A percentile compares a stretch with the other conserved stretches of the same genome.
phyloP scores from a whole-genome alignment of 805 yeast genomes.

The Candida railenensis region DNA sequence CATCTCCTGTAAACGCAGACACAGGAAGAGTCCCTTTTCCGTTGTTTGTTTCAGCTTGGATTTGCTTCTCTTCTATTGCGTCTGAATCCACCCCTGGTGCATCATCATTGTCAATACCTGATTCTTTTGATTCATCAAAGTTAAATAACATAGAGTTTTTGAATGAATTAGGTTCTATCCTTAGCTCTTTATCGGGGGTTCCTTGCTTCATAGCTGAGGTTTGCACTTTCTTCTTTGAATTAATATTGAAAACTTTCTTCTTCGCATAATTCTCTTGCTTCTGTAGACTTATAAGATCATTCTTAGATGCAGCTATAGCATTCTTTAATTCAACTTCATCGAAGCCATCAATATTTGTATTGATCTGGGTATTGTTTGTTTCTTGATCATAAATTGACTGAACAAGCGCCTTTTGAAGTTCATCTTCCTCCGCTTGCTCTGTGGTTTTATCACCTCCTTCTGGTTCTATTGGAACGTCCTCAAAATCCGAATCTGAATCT shows the following conservation, averaged over 20 bases:
- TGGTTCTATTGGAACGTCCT: conserved; percentile 21
- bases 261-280: conserved; percentile 19
- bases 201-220: background rate
- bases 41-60: background rate
- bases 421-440: conserved; percentile 6
- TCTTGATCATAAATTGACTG: conserved; percentile 36
- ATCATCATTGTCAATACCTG: background rate
- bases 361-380: conserved; percentile 12
- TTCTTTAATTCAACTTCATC: conserved; percentile 39
- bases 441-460: background rate
- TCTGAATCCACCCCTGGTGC: background rate
- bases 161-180: conserved; percentile 1
- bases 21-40: too few relatives aligned
- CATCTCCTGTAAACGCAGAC: background rate
- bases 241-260: background rate
- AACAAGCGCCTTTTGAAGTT: conserved; percentile 28
- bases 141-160: conserved; percentile 12
- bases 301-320: conserved; percentile 49
- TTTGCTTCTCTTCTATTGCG: background rate
- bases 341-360: conserved; percentile 11
- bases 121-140: background rate
- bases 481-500: conserved; percentile 17
- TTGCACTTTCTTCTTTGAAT: background rate
- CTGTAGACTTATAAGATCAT: conserved; percentile 33
- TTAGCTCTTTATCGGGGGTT: background rate